phyloP scores from a whole-genome alignment of 306 rosid species.

The Acmispon strigosus region DNA sequence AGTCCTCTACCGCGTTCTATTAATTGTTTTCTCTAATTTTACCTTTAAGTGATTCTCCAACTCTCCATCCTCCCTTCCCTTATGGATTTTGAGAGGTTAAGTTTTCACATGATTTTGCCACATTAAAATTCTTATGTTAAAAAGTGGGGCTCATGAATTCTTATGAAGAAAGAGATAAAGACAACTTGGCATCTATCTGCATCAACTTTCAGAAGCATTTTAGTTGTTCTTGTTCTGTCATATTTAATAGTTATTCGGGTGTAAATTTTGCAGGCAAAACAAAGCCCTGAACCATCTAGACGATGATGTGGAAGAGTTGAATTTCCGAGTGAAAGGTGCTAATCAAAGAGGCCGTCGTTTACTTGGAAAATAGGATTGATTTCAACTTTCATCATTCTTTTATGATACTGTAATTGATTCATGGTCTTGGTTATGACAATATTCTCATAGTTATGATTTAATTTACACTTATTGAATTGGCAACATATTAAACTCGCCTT shows the following conservation, averaged over 20 bases:
- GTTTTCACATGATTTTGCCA: no score
- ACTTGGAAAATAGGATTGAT: conserved; percentile 56
- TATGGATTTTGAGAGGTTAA: no score
- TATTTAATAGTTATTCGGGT: conserved; percentile 5
- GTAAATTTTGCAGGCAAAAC: conserved; percentile 58
- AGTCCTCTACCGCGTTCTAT: conserved; percentile 22
- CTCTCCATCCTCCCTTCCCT: no score
- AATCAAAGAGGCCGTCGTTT: conserved; percentile 69
- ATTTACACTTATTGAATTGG: background rate
- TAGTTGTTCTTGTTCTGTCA: background rate
- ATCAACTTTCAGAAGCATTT: background rate
- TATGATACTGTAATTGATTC: background rate
- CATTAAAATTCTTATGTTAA: no score
- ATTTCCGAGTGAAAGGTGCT: conserved; percentile 56
- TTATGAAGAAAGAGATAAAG: background rate
- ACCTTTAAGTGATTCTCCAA: no score
- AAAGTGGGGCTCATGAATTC: no score
- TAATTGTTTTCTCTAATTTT: background rate
- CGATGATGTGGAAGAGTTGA: conserved; percentile 65
- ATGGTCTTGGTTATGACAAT: conserved; percentile 1
- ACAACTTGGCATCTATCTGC: background rate
- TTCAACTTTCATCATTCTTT: background rate
- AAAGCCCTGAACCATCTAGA: conserved; percentile 39
- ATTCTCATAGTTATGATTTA: background rate
- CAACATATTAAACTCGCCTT: background rate